phyloP scores from a whole-genome alignment of 345 rosid genomes.

The Citrus sinensis region DVS_A1.0 CM039166.1:16059001-16059500 shows the following conservation, averaged over 20 bases:
- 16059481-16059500: no score
- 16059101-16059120: constrained; percentile 15
- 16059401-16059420: constrained; percentile 10
- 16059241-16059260: background rate
- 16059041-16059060: background rate
- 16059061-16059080: constrained; percentile 1
- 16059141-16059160: constrained; percentile 11
- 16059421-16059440: constrained; percentile 33
- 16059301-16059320: constrained; percentile 30
- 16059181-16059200: no score
- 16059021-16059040: background rate
- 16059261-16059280: background rate
- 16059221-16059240: no score
- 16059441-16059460: background rate
- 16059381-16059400: background rate
- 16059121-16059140: background rate
- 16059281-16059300: constrained; percentile 25
- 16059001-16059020: background rate
- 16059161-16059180: no score
- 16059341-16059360: constrained; percentile 15
- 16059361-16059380: constrained; percentile 11
- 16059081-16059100: constrained; percentile 26
- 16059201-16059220: no score
- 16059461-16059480: background rate
- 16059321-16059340: constrained; percentile 9